Evolutionary conservation across 2,329 filamentous ascomycete genomes (phyloP).

Genomic region (Simplicillium sp.): DNA sequence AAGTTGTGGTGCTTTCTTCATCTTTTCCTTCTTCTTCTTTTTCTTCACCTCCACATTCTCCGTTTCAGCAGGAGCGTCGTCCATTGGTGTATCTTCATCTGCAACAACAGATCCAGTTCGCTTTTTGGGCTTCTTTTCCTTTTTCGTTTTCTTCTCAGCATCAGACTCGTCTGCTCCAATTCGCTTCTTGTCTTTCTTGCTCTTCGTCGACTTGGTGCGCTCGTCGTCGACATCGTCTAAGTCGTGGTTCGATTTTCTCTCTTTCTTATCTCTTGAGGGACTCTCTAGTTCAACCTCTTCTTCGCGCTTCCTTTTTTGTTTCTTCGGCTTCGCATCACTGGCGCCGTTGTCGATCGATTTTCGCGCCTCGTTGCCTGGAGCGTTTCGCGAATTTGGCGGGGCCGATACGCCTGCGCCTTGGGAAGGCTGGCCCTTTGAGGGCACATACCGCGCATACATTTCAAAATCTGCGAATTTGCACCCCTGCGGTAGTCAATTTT

Average conservation of each 20-base stretch:
- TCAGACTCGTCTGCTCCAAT: conserved; percentile 2
- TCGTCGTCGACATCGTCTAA: conserved; percentile 6
- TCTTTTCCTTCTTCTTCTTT: conserved; percentile 19
- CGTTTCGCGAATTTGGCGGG: conserved; percentile 1
- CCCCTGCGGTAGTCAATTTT: too few relatives aligned
- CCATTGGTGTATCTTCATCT: background rate
- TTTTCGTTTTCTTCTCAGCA: background rate
- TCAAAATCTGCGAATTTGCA: conserved; percentile 3
- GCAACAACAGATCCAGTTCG: background rate
- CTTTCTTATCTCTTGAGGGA: conserved; percentile 15
- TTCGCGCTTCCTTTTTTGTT: conserved; percentile 26
- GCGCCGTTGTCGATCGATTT: conserved; percentile 6
- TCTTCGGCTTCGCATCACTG: conserved; percentile 12
- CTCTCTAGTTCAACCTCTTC: conserved; percentile 16
- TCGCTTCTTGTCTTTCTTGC: conserved; percentile 13
- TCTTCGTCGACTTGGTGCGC: conserved; percentile 15
- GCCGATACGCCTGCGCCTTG: conserved; percentile 4
- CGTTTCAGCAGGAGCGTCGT: background rate
- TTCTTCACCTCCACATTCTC: conserved; percentile 2
- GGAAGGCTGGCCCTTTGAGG: conserved; percentile 17
- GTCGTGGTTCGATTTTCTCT: conserved; percentile 13
- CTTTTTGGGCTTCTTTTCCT: conserved; percentile 6
- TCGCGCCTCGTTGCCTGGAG: background rate
- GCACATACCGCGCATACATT: conserved; percentile 36
- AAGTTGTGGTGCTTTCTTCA: conserved; percentile 10